Evolutionary conservation across 768 basidiomycete genomes (phyloP), one percentile per base, ranked within the genome.

Genomic region (Psilocybe sp.): DNA sequence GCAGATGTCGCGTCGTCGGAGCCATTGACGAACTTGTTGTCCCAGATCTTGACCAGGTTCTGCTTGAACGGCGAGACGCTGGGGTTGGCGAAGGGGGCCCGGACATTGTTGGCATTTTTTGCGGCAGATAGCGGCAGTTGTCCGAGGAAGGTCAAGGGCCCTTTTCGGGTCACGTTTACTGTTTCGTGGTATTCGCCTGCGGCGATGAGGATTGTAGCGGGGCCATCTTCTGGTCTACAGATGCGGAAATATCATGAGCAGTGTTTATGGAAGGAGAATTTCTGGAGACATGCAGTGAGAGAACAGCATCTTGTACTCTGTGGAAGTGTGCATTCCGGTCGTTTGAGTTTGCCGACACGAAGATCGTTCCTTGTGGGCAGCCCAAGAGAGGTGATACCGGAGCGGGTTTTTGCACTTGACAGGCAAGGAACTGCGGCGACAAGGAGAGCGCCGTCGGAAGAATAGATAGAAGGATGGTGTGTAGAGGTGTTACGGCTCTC

Each of bases 111-210:
- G 23, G 23, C 23, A 28, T 28, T 28, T 4, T 7, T n/a, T n/a
- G n/a, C 35, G 12, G 69, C 47, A 10, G 67, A 63, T 0, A 63
- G 41, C 6, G 74, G 65, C 6, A 84, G 69, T 64, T 85, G 81
- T 15, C 82, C 85, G 31, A 87, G 65, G 15, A 87, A 66, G 0
- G 78, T 82, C 34, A 85, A 63, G 14, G 83, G 78, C 1, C 68
- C 79, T 44, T 60, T 62, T 37, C 81, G 69, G 0, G 82, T 78
- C 15, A 87, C 67, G 46, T 82, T 84, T 4, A 87, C 58, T 0
- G 72, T 75, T 64, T 85, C 84, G 43, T 76, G 74, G 52, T 86
- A 87, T 43, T 77, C 70, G 6, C 85, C 85, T 47, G 68, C 66
- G 0, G 71, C 84, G 35, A 87, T 70, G 20, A 86, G 74, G 34